phyloP scores from a whole-genome alignment of 768 basidiomycete genomes.

The Zangia roseola region DNA sequence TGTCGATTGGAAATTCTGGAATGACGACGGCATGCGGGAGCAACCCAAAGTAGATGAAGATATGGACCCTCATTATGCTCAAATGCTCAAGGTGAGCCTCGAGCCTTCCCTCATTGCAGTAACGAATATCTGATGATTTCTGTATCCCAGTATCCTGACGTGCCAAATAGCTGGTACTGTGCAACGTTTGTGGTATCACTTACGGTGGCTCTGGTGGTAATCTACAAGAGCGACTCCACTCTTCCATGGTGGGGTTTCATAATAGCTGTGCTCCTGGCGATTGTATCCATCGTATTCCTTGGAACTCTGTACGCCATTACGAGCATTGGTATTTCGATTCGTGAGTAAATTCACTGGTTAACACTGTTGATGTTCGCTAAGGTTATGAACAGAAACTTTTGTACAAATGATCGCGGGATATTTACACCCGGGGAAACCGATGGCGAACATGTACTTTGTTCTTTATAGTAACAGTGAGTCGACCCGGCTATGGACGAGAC shows the following conservation, averaged over 20 bases:
- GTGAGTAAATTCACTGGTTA: slow-evolving; percentile 16
- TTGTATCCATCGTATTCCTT: slow-evolving; percentile 50
- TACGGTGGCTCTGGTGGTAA: slow-evolving; percentile 50
- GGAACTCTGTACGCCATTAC: slow-evolving; percentile 54
- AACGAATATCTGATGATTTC: background rate
- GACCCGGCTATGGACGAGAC: slow-evolving; percentile 15
- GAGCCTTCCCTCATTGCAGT: slow-evolving; percentile 15
- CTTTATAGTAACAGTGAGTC: slow-evolving; percentile 46
- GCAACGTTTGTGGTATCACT: slow-evolving; percentile 30
- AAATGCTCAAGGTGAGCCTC: slow-evolving; percentile 44
- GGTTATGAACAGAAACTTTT: slow-evolving; percentile 20
- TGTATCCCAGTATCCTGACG: slow-evolving; percentile 31
- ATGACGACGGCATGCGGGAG: slow-evolving; percentile 12
- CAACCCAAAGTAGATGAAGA: slow-evolving; percentile 38
- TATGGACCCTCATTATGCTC: slow-evolving; percentile 52
- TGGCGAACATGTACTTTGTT: slow-evolving; percentile 44
- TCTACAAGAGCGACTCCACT: slow-evolving; percentile 51
- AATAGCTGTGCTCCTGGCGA: slow-evolving; percentile 49
- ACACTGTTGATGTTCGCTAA: background rate
- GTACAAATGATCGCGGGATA: slow-evolving; percentile 40
- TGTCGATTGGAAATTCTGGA: slow-evolving; percentile 42
- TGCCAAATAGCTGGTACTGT: slow-evolving; percentile 35
- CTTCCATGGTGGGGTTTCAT: slow-evolving; percentile 60
- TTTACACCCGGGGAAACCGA: slow-evolving; percentile 36
- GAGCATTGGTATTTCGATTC: slow-evolving; percentile 23